Conservation (phyloP, 2,329 filamentous ascomycete species). For the Pseudocercospora crystallina region DNA sequence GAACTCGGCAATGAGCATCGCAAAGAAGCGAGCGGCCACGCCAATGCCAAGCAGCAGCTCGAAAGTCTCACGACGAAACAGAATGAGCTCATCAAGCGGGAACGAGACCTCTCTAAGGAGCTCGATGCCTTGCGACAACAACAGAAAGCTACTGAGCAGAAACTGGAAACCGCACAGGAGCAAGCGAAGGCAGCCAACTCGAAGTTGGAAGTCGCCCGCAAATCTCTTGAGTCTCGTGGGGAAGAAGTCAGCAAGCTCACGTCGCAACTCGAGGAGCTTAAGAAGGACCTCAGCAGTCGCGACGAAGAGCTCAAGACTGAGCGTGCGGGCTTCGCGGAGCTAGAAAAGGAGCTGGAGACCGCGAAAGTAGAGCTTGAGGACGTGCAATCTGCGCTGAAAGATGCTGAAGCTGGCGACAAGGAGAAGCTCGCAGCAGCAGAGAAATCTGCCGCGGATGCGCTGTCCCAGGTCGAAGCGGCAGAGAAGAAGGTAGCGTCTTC, state of each 20-base stretch:
- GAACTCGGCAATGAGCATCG: slow-evolving; percentile 34
- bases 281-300: slow-evolving; percentile 29
- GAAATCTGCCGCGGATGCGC: too few species aligned
- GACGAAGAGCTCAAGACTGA: slow-evolving; percentile 35
- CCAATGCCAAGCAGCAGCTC: slow-evolving; percentile 34
- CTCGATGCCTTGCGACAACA: slow-evolving; percentile 27
- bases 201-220: slow-evolving; percentile 26
- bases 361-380: slow-evolving; percentile 17
- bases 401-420: slow-evolving; percentile 1
- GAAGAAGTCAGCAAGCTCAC: slow-evolving; percentile 28
- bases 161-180: slow-evolving; percentile 16
- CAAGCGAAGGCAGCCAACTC: slow-evolving; percentile 17
- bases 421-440: slow-evolving; percentile 2
- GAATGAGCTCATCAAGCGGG: slow-evolving; percentile 28
- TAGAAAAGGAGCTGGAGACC: slow-evolving; percentile 32
- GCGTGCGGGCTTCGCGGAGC: slow-evolving; percentile 30
- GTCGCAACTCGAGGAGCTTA: slow-evolving; percentile 25
- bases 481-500: slow-evolving; percentile 15
- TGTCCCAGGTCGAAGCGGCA: not conserved
- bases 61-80: slow-evolving; percentile 30
- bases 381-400: slow-evolving; percentile 1
- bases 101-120: slow-evolving; percentile 24
- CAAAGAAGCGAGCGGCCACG: slow-evolving; percentile 30
- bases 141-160: slow-evolving; percentile 17
- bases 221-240: slow-evolving; percentile 45